A percentile compares a stretch with the other conserved stretches of the same genome.
Evolutionary conservation across 2,329 filamentous ascomycete genomes (phyloP).

Genomic region (Chaetomium globosum): DNA sequence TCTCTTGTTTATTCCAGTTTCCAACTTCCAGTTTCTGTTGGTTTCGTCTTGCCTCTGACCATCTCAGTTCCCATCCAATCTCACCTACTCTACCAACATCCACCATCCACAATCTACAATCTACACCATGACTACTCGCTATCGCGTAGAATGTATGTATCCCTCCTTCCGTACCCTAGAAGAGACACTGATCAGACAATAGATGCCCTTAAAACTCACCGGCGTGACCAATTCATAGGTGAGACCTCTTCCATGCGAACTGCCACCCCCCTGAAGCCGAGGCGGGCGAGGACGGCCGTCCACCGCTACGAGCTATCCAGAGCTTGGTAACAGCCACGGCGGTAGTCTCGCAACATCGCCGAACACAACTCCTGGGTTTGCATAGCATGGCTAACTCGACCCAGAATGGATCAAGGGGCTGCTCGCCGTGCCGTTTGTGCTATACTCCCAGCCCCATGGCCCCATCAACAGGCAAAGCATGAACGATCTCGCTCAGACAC

Average conservation of each 20-base stretch:
- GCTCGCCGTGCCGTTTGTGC: slow-evolving; percentile 90
- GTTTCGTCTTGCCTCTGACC: background rate
- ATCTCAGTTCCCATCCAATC: background rate
- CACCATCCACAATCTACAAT: background rate
- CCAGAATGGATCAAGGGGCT: slow-evolving; percentile 95
- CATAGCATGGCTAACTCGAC: slow-evolving; percentile 10
- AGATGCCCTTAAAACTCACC: slow-evolving; percentile 77
- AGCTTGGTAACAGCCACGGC: background rate
- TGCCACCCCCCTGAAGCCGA: too few relatives aligned
- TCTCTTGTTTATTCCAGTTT: background rate
- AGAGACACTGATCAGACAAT: slow-evolving; percentile 24
- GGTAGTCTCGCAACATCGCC: background rate
- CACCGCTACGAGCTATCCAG: too few relatives aligned
- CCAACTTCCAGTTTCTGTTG: background rate
- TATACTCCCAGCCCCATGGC: slow-evolving; percentile 92
- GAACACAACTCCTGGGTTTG: too few relatives aligned
- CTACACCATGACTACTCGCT: slow-evolving; percentile 60
- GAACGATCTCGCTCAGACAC: slow-evolving; percentile 69
- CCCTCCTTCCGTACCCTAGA: background rate
- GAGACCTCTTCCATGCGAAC: background rate
- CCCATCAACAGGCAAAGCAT: slow-evolving; percentile 65
- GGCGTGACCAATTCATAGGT: slow-evolving; percentile 84
- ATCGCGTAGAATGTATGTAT: slow-evolving; percentile 72
- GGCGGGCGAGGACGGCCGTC: background rate
- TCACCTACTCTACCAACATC: background rate